Percentiles rank a stretch among this genome's conserved stretches.
phyloP scores from a whole-genome alignment of 495 filamentous ascomycete genomes.

The Xylaria castorea region DNA sequence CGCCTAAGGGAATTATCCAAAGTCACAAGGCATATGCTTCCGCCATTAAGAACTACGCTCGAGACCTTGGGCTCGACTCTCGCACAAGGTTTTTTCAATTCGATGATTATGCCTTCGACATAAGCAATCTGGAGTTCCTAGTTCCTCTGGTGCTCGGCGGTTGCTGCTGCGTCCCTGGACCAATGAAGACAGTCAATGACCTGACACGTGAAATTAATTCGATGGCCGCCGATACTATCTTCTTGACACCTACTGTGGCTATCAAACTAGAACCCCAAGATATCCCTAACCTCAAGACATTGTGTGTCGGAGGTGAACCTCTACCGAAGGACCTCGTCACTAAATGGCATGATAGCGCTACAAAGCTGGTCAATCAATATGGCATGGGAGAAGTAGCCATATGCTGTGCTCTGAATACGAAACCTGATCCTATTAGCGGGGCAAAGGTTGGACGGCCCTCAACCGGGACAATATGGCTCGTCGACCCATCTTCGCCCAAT shows the following conservation, averaged over 20 bases:
- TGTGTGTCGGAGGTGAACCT: slow-evolving; percentile 52
- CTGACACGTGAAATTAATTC: slow-evolving; percentile 46
- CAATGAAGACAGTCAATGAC: slow-evolving; percentile 40
- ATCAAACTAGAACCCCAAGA: slow-evolving; percentile 44
- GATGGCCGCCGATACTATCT: slow-evolving; percentile 43
- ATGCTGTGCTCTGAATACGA: slow-evolving; percentile 27
- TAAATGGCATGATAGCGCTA: slow-evolving; percentile 22
- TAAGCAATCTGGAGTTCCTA: slow-evolving; percentile 50
- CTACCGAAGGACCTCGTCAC: slow-evolving; percentile 26
- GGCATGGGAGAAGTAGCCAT: slow-evolving; percentile 29
- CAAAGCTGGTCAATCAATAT: slow-evolving; percentile 26
- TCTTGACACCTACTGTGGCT: slow-evolving; percentile 46
- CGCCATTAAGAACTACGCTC: slow-evolving; percentile 46
- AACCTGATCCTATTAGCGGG: slow-evolving; percentile 9
- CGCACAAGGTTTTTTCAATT: slow-evolving; percentile 53
- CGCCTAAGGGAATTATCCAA: slow-evolving; percentile 53
- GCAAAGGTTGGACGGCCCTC: slow-evolving; percentile 24
- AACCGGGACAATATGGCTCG: slow-evolving; percentile 44
- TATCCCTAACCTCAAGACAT: slow-evolving; percentile 50
- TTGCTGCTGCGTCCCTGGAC: slow-evolving; percentile 52
- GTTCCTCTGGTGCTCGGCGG: slow-evolving; percentile 51
- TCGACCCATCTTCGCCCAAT: slow-evolving; percentile 40
- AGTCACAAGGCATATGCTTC: slow-evolving; percentile 35
- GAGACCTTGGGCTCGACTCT: slow-evolving; percentile 44
- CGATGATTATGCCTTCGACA: slow-evolving; percentile 53